These are phyloP conservation scores for Fusarium abutilonis DNA, from an alignment of 2,329 filamentous ascomycete genomes.

Conservation along the genomic window DNA sequence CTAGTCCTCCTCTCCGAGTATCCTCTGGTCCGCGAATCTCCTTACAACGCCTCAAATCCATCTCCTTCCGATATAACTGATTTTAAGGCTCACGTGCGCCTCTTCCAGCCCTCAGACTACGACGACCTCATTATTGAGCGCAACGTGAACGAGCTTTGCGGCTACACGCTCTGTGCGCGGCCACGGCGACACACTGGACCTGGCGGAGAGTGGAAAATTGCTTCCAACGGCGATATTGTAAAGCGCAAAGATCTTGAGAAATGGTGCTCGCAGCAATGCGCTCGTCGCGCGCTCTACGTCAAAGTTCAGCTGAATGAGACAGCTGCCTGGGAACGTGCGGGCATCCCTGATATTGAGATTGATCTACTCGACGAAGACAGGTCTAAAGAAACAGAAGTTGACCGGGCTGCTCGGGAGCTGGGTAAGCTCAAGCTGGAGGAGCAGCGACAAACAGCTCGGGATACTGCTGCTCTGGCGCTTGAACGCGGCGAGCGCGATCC, in stretches of 20 bases:
- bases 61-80: conserved; percentile 67
- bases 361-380: conserved; percentile 74
- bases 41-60: conserved; percentile 57
- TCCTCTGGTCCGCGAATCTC: conserved; percentile 52
- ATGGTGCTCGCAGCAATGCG: conserved; percentile 88
- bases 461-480: conserved; percentile 58
- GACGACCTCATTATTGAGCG: conserved; percentile 89
- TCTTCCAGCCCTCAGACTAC: conserved; percentile 89
- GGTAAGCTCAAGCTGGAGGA: conserved; percentile 58
- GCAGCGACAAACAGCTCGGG: conserved; percentile 52
- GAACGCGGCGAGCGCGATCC: conserved; percentile 56
- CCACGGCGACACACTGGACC: conserved; percentile 66
- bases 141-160: conserved; percentile 83
- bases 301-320: conserved; percentile 88
- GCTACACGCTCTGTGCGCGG: conserved; percentile 80
- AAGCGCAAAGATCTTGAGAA: conserved; percentile 77
- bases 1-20: conserved; percentile 76
- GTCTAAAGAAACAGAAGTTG: conserved; percentile 56
- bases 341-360: conserved; percentile 65
- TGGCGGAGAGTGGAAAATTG: conserved; percentile 74
- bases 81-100: conserved; percentile 73
- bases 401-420: conserved; percentile 51
- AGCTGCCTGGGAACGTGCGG: conserved; percentile 83
- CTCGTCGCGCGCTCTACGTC: conserved; percentile 81
- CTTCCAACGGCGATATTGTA: conserved; percentile 70